Percentiles rank a stretch among this genome's conserved stretches.
Conservation (phyloP, 805 yeast species). For the Middelhovenomyces tepae region DNA sequence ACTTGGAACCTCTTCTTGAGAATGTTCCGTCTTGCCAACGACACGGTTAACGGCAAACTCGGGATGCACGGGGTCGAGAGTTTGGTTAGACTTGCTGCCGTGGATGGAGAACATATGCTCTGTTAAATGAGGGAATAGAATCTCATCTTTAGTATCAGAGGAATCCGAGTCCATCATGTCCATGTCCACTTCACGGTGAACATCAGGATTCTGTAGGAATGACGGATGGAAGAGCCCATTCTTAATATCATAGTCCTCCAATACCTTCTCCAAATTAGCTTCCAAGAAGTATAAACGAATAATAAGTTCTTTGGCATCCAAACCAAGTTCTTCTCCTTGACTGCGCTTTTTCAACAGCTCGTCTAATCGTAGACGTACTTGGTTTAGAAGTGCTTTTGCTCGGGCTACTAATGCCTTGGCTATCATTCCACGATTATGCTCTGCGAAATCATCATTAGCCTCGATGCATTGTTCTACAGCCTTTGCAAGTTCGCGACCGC, state of each 20-base stretch:
- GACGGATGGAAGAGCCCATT: too few species aligned
- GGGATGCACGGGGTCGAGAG: slow-evolving; percentile 8
- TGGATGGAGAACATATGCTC: neutral
- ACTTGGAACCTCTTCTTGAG: neutral
- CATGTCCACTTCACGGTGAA: too few species aligned
- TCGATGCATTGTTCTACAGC: slow-evolving; percentile 18
- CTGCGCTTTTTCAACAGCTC: slow-evolving; percentile 51
- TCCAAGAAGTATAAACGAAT: slow-evolving; percentile 62
- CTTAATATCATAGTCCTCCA: slow-evolving; percentile 23
- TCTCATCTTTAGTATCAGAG: neutral
- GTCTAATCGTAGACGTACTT: slow-evolving; percentile 42
- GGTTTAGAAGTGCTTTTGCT: slow-evolving; percentile 32
- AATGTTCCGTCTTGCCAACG: too few species aligned
- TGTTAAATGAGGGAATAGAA: slow-evolving; percentile 1
- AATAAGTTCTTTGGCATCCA: slow-evolving; percentile 68
- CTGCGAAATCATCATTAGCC: slow-evolving; percentile 9
- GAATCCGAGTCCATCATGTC: too few species aligned
- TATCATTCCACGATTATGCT: slow-evolving; percentile 16
- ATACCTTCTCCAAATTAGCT: slow-evolving; percentile 52
- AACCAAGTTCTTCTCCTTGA: slow-evolving; percentile 43
- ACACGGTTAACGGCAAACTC: too few species aligned
- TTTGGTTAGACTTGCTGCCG: slow-evolving; percentile 3
- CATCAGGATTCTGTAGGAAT: too few species aligned
- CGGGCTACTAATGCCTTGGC: slow-evolving; percentile 29
- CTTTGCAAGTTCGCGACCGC: slow-evolving; percentile 16